Evolutionary conservation across 169 alveolate genomes (phyloP), one percentile per base, ranked within the genome.

Genomic region (Cryptosporidium muris): DNA sequence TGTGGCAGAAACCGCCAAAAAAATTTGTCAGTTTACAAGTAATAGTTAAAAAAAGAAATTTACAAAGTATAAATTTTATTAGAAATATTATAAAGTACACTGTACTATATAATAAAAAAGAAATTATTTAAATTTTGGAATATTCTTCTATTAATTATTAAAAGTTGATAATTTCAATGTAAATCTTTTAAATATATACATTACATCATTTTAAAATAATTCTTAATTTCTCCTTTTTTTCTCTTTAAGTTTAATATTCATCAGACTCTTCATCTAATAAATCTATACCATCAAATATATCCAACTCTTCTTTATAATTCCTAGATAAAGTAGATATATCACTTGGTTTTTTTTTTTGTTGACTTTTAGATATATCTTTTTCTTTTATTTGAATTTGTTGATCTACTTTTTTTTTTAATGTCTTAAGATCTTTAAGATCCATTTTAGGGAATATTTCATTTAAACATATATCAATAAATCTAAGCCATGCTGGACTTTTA

Each of bases 401-500:
- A n/a, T 74, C 85, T 58, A 74, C 58, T 48, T 74, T 74, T 74
- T 74, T 74, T 37, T 74, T 74, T 4, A 74, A 42, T 4, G 85
- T 74, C 34, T 74, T 74, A 14, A 74, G 34, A 43, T 74, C 85
- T n/a, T 74, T 74, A 9, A 74, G 34, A n/a, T 74, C 85, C n/a
- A 74, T 9, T 45, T 74, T 74, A 16, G 63, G 85, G 60, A 74
- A 74, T 16, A 74, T 48, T 43, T 74, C 85, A 36, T 74, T 74
- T 14, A 74, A 45, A 16, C 85, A 74, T 14, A 74, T 74, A 54
- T 74, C 85, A 16, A 74, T 42, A n/a, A 74, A 74, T 4, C 85
- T n/a, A 11, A 74, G 62, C 85, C 85, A 74, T 6, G 85, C 85
- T 8, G 85, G 85, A 25, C 85, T 74, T 60, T 74, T 74, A 12